Base-by-base conservation (phyloP, 306 rosid species). In the Vigna reflexopilosa region DNA sequence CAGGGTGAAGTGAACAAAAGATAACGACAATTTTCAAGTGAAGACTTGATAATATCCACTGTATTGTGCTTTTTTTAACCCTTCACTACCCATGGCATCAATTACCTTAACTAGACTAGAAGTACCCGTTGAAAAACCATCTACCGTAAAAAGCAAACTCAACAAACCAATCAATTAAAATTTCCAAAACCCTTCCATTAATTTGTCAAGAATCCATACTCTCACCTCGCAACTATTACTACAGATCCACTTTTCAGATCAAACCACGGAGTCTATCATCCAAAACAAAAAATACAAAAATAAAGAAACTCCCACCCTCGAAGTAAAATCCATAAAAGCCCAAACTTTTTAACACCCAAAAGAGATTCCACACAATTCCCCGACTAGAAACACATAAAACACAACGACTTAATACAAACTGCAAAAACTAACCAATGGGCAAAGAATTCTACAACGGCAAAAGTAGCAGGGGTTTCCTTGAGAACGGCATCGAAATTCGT, bases 381-480 rank as follows among this genome's bases (percentile, higher is more conserved):
- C 15, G 5, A 36, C 28, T 2, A 75, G 12, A 72, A 73, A 73
- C n/a, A 16, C 44, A 65, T 6, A 62, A 71, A 77, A 17, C 12
- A 74, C 3, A 44, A 51, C 4, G 54, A 24, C 0, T 48, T 34
- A 3, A 16, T 22, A 52, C 4, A 61, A 67, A 58, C 16, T 13
- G 36, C 7, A 1, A 49, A 5, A 14, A 86, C 93, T 87, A 40
- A 96, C 99, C 99, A 96, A 76, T 88, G 80, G 34, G 99, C 98
- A 63, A 87, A 93, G 87, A 96, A 96, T 65, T 96, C 93, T 47
- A 96, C 99, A 38, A 96, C 59, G 51, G 96, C 97, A 40, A 77
- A 88, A 32, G 90, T 85, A 66, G 99, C 94, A 42, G 97, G 96
- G 22, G 98, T 86, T 49, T 91, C 89, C 81, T 86, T 78, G 28